phyloP scores from a whole-genome alignment of 2,329 filamentous ascomycete species.

The Sporothrix schenckii region DNA sequence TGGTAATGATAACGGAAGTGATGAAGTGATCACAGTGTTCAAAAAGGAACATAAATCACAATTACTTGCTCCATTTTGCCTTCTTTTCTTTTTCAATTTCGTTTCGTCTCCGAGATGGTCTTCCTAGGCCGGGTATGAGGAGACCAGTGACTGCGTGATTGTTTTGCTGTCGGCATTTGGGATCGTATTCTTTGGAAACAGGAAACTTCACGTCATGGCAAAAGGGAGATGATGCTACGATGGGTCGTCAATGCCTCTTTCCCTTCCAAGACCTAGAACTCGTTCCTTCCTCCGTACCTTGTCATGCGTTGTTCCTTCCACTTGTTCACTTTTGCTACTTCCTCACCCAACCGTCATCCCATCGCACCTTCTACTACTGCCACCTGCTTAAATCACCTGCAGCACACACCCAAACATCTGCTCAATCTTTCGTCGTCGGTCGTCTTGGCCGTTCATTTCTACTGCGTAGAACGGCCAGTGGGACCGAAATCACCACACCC shows the following conservation, averaged over 20 bases:
- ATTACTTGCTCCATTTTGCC: not conserved
- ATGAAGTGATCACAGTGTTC: not conserved
- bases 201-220: too few species aligned
- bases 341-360: not conserved
- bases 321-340: not conserved
- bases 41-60: not conserved
- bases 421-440: constrained; percentile 1
- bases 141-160: too few species aligned
- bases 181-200: too few species aligned
- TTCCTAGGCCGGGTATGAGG: too few species aligned
- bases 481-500: not conserved
- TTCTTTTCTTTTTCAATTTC: not conserved
- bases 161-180: too few species aligned
- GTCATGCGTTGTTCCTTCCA: not conserved
- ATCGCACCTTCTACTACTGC: not conserved
- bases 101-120: not conserved
- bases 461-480: not conserved
- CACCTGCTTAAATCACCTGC: not conserved
- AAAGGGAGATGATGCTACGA: too few species aligned
- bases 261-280: not conserved
- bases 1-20: too few species aligned
- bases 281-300: not conserved
- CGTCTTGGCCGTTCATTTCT: not conserved
- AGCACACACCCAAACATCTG: not conserved
- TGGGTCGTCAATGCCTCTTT: not conserved